These are phyloP conservation scores for Myriosclerotinia scirpicola DNA, from an alignment of 2,329 filamentous ascomycete genomes.

Conservation along the genomic window DNA sequence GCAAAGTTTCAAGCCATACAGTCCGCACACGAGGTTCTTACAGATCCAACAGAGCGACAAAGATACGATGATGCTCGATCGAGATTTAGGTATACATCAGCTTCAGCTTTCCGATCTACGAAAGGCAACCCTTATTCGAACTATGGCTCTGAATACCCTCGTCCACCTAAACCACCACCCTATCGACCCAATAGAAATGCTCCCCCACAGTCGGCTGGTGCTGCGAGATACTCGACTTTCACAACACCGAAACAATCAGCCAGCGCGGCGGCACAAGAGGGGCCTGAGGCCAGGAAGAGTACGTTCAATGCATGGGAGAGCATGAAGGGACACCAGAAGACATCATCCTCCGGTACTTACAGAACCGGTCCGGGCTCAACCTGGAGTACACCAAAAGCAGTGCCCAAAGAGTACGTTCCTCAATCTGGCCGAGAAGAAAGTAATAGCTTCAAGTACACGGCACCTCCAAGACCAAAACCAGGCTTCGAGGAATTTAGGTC, in stretches of 20 bases:
- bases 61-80: conserved; percentile 40
- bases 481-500: conserved; percentile 32
- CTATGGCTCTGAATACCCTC: conserved; percentile 37
- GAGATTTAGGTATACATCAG: conserved; percentile 30
- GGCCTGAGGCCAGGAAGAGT: conserved; percentile 36
- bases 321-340: conserved; percentile 32
- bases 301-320: conserved; percentile 41
- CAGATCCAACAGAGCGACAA: conserved; percentile 39
- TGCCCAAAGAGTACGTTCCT: conserved; percentile 32
- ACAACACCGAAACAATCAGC: conserved; percentile 34
- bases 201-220: conserved; percentile 38
- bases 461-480: conserved; percentile 29
- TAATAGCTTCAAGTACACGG: conserved; percentile 28
- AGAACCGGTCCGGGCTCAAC: conserved; percentile 28
- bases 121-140: conserved; percentile 41
- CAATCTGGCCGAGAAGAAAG: conserved; percentile 34
- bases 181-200: conserved; percentile 27
- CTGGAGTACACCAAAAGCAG: conserved; percentile 30
- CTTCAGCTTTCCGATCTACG: conserved; percentile 30
- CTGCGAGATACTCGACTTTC: conserved; percentile 39
- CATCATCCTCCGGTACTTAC: conserved; percentile 11
- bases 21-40: conserved; percentile 67
- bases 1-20: conserved; percentile 71
- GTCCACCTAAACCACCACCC: conserved; percentile 39
- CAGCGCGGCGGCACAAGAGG: conserved; percentile 37